These are phyloP conservation scores for Penicillium glabrum DNA, from an alignment of 2,329 filamentous ascomycete genomes.

Conservation along the genomic window DNA sequence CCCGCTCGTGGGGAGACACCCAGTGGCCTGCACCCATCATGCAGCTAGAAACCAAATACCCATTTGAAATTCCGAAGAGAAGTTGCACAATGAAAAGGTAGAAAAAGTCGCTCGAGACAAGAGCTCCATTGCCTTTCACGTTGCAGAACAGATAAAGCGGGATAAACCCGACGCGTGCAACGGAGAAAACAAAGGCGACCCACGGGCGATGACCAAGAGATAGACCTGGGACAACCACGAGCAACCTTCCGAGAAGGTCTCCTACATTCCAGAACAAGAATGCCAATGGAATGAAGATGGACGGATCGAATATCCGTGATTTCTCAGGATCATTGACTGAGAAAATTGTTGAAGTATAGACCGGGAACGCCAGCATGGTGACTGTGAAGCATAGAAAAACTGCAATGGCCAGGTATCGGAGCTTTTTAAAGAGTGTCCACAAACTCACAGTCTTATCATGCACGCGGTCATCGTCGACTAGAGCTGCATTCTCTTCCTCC, in stretches of 20 bases:
- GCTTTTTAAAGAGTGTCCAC: conserved; percentile 68
- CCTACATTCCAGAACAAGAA: conserved; percentile 95
- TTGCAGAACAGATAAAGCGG: conserved; percentile 92
- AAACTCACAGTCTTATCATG: conserved; percentile 57
- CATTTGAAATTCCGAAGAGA: conserved; percentile 80
- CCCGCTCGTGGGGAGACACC: conserved; percentile 78
- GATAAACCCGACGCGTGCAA: conserved; percentile 69
- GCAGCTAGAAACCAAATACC: conserved; percentile 79
- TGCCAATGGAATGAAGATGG: conserved; percentile 82
- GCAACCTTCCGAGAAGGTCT: conserved; percentile 74
- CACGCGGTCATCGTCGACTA: conserved; percentile 12
- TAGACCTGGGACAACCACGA: conserved; percentile 60
- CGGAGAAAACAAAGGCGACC: conserved; percentile 65
- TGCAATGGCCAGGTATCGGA: conserved; percentile 73
- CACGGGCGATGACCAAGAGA: conserved; percentile 62
- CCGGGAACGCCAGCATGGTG: conserved; percentile 95
- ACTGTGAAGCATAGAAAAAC: conserved; percentile 78
- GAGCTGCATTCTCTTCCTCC: conserved; percentile 13
- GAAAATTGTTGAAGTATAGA: conserved; percentile 74
- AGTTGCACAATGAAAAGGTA: conserved; percentile 83
- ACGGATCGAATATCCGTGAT: conserved; percentile 62
- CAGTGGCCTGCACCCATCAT: conserved; percentile 89
- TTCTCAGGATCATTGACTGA: conserved; percentile 46
- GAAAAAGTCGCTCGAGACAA: conserved; percentile 78
- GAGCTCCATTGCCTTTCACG: conserved; percentile 71